Evolutionary conservation across 805 yeast genomes (phyloP), one percentile per base, ranked within the genome.

Genomic region (Hanseniaspora guilliermondii): DNA sequence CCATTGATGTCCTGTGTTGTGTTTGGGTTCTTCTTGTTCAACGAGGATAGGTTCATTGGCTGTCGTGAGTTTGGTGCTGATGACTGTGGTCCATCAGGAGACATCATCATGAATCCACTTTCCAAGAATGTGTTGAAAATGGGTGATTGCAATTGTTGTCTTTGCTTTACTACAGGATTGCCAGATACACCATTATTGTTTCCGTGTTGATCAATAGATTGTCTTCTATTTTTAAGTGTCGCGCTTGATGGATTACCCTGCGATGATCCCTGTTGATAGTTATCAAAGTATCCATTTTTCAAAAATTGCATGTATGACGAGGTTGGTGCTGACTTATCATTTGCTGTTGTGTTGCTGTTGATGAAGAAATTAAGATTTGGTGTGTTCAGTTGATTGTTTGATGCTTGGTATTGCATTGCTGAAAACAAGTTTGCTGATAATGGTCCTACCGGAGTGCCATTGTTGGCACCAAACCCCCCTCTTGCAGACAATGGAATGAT

Each of bases 371-470:
- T 50, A 9, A 50, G 21, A 25, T 42, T 50, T 6, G 54, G 54
- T 2, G 54, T 50, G 19, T 50, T 50, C 17, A 50, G 30, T 16
- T 50, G 54, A 33, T 50, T 50, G n/a, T 25, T 22, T 5, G 35
- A 30, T 5, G 47, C 24, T 35, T 41, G 54, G 32, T 41, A 50
- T 17, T 50, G 54, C 47, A 50, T 50, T 17, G 33, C 45, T 2
- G 54, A 42, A 25, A 50, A 50, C 38, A 50, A 17, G 22, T 50
- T 50, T n/a, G 54, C 54, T n/a, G 54, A 50, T 7, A 50, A 27
- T 17, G 48, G 54, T 6, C 54, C 54, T 32, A 27, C 36, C 6
- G 54, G 46, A 7, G 36, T 33, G 5, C 54, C 54, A 21, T 39
- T 35, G 8, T 19, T 32, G 3, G 37, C 25, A 3, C 47, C 47